Base-by-base conservation (phyloP, 108 stramenopile genomes). In the Nitzschia putrida region DNA sequence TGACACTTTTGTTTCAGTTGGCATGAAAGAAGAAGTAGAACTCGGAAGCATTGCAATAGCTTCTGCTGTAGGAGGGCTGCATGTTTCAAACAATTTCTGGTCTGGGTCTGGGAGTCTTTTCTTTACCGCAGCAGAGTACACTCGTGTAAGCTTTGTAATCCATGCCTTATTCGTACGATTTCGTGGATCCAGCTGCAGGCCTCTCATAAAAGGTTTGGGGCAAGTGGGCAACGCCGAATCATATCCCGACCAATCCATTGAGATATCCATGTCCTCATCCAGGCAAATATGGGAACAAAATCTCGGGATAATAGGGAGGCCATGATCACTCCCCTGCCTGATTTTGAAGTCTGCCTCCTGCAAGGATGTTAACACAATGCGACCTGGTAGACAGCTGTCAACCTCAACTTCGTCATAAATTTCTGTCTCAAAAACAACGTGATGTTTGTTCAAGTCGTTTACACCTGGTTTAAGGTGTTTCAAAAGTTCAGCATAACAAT, bases 401-500 rank as follows among this genome's bases (percentile, higher is more conserved):
- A 79, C 40, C 20, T 74, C 42, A 21, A 72, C 14, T 29, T 68
- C 49, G 47, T 56, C 44, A 41, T 69, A 72, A 9, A 16, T 18
- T 26, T 79, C 78, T 34, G 71, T 72, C 58, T 77, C 76, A 44
- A 77, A 77, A 12, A 77, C 34, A n/a, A 66, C 64, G 24, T 71
- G 29, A 23, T 16, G 47, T 16, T 73, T 68, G 21, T 68, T 26
- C 16, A 78, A 54, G 8, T 60, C 14, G 21, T 51, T 26, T 38
- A 67, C 7, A 13, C 21, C 47, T 25, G 20, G 16, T 58, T 53
- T 55, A 50, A 68, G 78, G 24, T 51, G 53, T 13, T 38, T 23
- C 0, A 69, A 49, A 8, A 79, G 13, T 22, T 89, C 86, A 21
- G 72, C 45, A 10, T 45, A 70, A 14, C 82, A 72, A 51, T 83